These are phyloP conservation scores for Xylaria sp. DNA, from an alignment of 2,329 filamentous ascomycete species.

Conservation along the genomic window DNA sequence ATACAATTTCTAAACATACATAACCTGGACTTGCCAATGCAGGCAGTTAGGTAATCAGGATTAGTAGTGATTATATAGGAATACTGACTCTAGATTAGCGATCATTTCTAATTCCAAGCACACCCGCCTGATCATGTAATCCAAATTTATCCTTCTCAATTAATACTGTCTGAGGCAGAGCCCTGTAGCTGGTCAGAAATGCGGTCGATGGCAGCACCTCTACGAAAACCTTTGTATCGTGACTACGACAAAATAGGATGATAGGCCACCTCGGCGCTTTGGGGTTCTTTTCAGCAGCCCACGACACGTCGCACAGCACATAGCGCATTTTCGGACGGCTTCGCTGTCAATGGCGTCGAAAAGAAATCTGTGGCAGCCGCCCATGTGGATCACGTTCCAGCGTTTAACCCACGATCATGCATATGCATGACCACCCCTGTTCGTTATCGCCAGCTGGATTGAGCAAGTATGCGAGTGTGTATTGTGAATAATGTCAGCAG, in stretches of 20 bases:
- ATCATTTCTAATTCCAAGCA: no score
- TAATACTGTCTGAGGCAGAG: no score
- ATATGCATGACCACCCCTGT: background rate
- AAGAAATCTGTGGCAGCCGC: slow-evolving; percentile 3
- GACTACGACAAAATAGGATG: background rate
- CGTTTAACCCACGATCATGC: background rate
- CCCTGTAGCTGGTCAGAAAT: no score
- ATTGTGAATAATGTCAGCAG: background rate
- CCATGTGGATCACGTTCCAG: background rate
- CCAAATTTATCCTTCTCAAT: no score
- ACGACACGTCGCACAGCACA: background rate
- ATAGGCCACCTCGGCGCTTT: background rate
- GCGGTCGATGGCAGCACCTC: background rate
- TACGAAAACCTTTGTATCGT: background rate
- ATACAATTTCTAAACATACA: no score
- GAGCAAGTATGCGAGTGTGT: background rate
- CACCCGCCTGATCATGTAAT: no score
- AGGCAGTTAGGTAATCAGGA: no score
- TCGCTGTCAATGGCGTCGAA: background rate
- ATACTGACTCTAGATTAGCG: no score
- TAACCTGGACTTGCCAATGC: no score
- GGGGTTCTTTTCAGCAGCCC: no score
- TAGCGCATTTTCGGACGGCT: background rate
- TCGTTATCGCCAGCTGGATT: background rate
- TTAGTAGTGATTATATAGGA: no score